These are phyloP conservation scores for Neurospora discreta DNA, from an alignment of 495 filamentous ascomycete genomes.

Conservation along the genomic window DNA sequence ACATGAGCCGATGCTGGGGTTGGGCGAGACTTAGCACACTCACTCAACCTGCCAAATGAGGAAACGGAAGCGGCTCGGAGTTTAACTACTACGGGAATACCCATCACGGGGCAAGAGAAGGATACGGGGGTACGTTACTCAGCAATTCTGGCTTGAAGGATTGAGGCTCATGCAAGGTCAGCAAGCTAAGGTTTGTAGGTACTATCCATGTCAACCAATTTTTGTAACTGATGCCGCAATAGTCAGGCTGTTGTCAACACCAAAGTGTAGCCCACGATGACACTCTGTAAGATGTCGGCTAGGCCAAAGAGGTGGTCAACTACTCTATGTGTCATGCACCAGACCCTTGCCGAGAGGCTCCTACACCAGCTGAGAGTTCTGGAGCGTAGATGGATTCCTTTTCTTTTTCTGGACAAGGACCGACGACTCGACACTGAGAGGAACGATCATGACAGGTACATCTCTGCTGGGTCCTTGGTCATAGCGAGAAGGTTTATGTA, in stretches of 20 bases:
- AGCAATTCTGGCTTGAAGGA: neutral
- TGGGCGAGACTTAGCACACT: neutral
- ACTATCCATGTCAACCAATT: neutral
- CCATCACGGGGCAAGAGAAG: neutral
- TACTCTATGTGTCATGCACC: neutral
- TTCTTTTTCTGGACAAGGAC: neutral
- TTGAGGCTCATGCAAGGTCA: neutral
- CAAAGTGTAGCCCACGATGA: neutral
- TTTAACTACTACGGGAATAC: neutral
- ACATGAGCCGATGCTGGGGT: too few species aligned
- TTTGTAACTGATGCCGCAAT: neutral
- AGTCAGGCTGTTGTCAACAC: neutral
- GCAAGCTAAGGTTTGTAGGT: too few species aligned
- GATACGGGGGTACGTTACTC: neutral
- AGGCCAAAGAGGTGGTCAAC: neutral
- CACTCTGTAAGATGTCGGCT: neutral
- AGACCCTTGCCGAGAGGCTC: neutral
- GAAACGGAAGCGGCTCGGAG: neutral
- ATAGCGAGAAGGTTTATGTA: neutral
- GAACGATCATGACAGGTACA: neutral
- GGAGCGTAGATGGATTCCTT: neutral
- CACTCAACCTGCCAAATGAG: neutral
- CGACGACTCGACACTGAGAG: neutral
- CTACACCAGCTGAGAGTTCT: neutral
- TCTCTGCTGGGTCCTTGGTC: neutral